Evolutionary conservation across 495 filamentous ascomycete genomes (phyloP), one percentile per base, ranked within the genome.

Genomic region (Trichocladium antarcticum): DNA sequence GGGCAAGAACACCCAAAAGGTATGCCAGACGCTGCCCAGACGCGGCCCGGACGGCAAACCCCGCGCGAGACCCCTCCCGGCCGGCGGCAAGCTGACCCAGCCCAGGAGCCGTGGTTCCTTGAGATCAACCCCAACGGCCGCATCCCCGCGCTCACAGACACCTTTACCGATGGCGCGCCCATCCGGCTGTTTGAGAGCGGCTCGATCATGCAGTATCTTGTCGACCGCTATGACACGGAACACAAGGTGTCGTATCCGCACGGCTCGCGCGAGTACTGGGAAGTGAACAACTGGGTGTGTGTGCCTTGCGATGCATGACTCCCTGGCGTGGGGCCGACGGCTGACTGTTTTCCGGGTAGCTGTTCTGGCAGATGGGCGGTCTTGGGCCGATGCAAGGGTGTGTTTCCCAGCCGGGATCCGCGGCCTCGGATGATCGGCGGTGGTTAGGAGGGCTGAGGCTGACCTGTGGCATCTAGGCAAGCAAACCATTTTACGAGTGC

Each of bases 81-180:
- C 4, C 24, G 17, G 37, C 6, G 20, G 15, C 16, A 39, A 60
- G 12, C 62, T 51, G n/a, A 51, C 37, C 20, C 11, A 46, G 10
- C 31, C 27, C 43, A 58, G 54, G 73, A 74, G 49, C 74, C 69
- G 1, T 93, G 85, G 85, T 96, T 90, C 71, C 75, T 94, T 35
- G 80, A 79, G 32, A 92, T 96, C 65, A 95, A 95, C 68, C 89
- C 89, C 45, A 95, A 96, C 60, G 89, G 89, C 56, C 86, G 90
- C 49, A 94, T 95, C 57, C 89, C 89, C n/a, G 89, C 89, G 14
- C 56, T 96, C 20, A 89, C 84, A 20, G 90, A 95, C 63, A 79
- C 75, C 10, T 79, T 83, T 58, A 55, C 62, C 1, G 83, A 92
- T 61, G 87, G 87, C 47, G 71, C 83, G 56, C 67, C 69, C 28